Base-by-base conservation (phyloP, 805 yeast species). In the Priceomyces medius region DNA sequence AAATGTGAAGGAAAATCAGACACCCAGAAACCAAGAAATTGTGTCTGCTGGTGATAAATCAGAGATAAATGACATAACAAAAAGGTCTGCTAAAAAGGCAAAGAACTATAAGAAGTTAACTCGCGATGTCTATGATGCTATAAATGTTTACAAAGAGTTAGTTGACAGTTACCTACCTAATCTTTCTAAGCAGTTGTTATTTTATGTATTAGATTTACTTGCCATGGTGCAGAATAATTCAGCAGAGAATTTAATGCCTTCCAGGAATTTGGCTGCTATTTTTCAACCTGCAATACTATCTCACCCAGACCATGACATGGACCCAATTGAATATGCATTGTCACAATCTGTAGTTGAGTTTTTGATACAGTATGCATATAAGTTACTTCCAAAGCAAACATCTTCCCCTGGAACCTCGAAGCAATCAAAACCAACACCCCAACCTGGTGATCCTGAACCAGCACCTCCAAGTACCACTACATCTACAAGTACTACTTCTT, bases 201-300 rank as follows among this genome's bases (percentile, higher is more conserved):
- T 89, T 48, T 93, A 93, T 67, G 77, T 93, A 17, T 66, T 93
- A 47, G 99, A 93, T 61, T 68, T 93, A 49, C 71, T 93, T 44
- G 84, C 95, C 10, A 77, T 89, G 66, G 95, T 93, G 54, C 85
- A 89, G 32, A 79, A 84, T 44, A 83, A 85, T 54, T 76, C 95
- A 12, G 78, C 77, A 37, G 79, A 79, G 45, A 93, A 90, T 59
- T 70, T 88, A 48, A 93, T 93, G 99, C 81, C 97, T 2, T 87
- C 96, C 1, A 79, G 88, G 53, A 93, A 93, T 59, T 69, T 93
- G 48, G 96, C 98, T 1, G 96, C 98, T 2, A 87, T 93, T 43
- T 93, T 93, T 68, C 99, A 93, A 66, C 98, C 99, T 3, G 86
- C 96, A n/a, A 81, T 93, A 13, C 70, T 93, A 40, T 85, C 95